Evolutionary conservation across 1,139 yeast genomes (phyloP), one percentile per base, ranked within the genome.

Genomic region (Saccharomyces pastorianus): DNA sequence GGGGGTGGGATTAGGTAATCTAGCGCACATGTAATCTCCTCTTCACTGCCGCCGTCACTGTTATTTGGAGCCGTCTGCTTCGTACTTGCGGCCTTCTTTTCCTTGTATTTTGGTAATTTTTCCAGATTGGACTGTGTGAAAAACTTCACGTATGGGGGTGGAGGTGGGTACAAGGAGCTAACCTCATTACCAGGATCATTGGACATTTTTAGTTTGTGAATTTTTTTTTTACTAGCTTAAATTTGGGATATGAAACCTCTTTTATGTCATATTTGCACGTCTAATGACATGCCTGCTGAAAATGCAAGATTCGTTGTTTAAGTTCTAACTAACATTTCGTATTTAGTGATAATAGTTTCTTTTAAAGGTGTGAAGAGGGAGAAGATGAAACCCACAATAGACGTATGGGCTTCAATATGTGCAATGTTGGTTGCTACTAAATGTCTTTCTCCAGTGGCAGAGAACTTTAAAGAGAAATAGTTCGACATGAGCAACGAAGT

Each of bases 111-210:
- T 20, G 70, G 65, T 17, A 75, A 64, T 60, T 73, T 73, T 29
- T 66, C 73, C 13, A 80, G 56, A 61, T 87, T 87, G 55, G 81
- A 86, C 5, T 71, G 66, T 0, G 95, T 86, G 71, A 86, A 88
- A 64, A 76, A 79, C 68, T 82, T 80, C 64, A 81, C 81, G 68
- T 79, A 86, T 25, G 85, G 83, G 8, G 96, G 96, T 3, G 96
- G 96, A 1, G 93, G 91, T 1, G 96, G 96, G 61, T 84, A 89
- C 53, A 88, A 77, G 11, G 95, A 82, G 28, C 93, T 69, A 20
- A 72, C 67, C 11, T 70, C 70, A 47, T 71, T 65, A 14, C 49
- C 25, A 9, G 67, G 62, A 46, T 67, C 73, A 20, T 38, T 38
- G 26, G 44, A 38, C 44, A 38, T 38, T 38, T 38, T 23, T 2